Percentiles rank a stretch among this genome's conserved stretches.
Conservation (phyloP, 345 rosid species). For the Anastatica hierochuntica region DNA sequence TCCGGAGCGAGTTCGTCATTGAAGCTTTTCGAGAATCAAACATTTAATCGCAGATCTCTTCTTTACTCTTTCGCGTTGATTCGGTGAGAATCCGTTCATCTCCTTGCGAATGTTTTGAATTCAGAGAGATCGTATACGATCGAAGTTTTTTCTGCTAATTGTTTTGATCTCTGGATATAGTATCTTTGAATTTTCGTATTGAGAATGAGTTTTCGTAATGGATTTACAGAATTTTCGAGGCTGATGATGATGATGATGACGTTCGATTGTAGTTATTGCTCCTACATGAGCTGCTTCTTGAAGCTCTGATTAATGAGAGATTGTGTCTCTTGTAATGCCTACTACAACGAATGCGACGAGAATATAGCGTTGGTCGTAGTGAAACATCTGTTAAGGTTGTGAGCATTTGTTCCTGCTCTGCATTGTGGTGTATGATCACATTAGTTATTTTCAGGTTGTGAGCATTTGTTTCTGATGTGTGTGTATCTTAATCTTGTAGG, state of each 20-base stretch:
- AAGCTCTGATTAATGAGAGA: not conserved
- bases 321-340: too few relatives aligned
- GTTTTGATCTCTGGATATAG: constrained; percentile 1
- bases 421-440: not conserved
- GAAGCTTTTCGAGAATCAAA: not conserved
- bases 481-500: not conserved
- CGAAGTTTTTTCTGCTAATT: not conserved
- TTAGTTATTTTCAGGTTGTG: not conserved
- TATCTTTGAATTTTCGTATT: not conserved
- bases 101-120: not conserved
- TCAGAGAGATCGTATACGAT: not conserved
- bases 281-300: not conserved
- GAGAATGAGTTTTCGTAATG: not conserved
- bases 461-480: not conserved
- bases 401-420: not conserved
- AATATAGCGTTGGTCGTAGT: too few relatives aligned
- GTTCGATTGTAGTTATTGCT: too few relatives aligned
- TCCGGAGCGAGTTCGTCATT: constrained; percentile 1
- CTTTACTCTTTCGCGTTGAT: not conserved
- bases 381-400: not conserved
- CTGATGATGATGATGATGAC: not conserved
- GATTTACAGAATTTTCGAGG: not conserved
- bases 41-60: constrained; percentile 2
- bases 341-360: too few relatives aligned
- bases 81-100: constrained; percentile 1